Evolutionary conservation across 257 asterid species (phyloP), one percentile per base, ranked within the genome.

Genomic region (Gynochthodes officinalis): DNA sequence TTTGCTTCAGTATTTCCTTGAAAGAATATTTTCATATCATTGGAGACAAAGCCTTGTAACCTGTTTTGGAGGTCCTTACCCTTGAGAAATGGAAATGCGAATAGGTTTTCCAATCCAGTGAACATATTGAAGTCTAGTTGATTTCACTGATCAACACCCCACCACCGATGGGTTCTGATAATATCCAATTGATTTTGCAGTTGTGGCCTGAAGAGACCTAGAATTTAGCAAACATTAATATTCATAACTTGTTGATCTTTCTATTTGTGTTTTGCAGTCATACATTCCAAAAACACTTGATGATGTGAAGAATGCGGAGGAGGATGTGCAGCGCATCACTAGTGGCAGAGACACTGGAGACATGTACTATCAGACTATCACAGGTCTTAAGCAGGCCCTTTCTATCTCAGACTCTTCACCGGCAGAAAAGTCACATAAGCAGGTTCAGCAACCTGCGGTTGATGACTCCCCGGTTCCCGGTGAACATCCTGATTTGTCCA

Each of bases 231-330:
- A 39, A 58, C n/a, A 12, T 0, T 13, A 27, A 6, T 13, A 13
- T 46, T 35, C 46, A 2, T 62, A 30, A 78, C 42, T 5, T 32
- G n/a, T 54, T 25, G 33, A 28, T 8, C 54, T 33, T 48, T 63
- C 49, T 53, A 1, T 21, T 21, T 68, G 42, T 72, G 50, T 40
- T 2, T 44, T 70, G 6, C 80, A 95, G 98, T 80, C 97, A 3
- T 95, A 55, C 82, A 95, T 95, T 48, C 97, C 99, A 7, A 95
- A 95, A 80, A 89, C 97, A 37, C 80, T 95, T 61, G 98, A 92
- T 67, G 60, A 82, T 23, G 98, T 95, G 72, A 90, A 85, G 84
- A 73, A 95, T 18, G 98, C 92, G 0, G 99, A 92, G 80, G 92
- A 76, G 52, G 98, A 95, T 16, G 98, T 95, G 80, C 89, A 90